Evolutionary conservation across 352 stramenopile species (phyloP), one percentile per base, ranked within the genome.

Genomic region (Pythium scleroteichum): DNA sequence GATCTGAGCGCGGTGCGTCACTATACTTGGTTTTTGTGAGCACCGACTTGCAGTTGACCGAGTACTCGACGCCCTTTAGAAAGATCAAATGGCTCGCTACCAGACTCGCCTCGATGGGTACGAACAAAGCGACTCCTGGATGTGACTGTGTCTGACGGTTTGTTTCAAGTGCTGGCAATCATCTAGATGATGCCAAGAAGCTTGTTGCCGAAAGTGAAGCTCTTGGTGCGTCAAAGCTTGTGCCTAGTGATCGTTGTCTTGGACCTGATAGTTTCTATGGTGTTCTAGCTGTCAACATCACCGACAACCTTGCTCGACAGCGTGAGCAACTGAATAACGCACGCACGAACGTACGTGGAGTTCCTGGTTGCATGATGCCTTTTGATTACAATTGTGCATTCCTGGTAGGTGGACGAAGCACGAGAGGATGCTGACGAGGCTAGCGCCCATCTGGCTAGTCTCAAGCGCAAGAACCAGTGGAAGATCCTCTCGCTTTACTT

Each of bases 401-500:
- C 24, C n/a, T 38, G 48, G 19, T 19, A 86, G 79, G 76, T 94
- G 9, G 75, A 93, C 46, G 71, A 82, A 19, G 85, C 82, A 12
- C 85, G 78, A 33, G 81, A 85, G 53, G 83, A 95, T 49, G 83
- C 85, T 40, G 65, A 76, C 51, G 83, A 95, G 48, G 85, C 85
- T 3, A 71, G 67, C 13, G 40, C 76, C 46, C 79, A 95, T 68
- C 59, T 95, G 27, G 79, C 75, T 52, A 95, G 85, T 49, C 81
- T 93, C 55, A 87, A 88, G 71, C 88, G 81, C 62, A 95, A 95
- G 75, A 81, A 81, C 66, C 70, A 79, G 22, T 79, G 72, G 50
- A 79, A 92, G 69, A 90, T 95, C 66, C 14, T 88, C 39, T 66
- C 83, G 42, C 67, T 95, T 19, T 95, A 92, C 70, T 69, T 90